Evolutionary conservation across 805 yeast genomes (phyloP), one percentile per base, ranked within the genome.

Genomic region (Metschnikowia lachancei): DNA sequence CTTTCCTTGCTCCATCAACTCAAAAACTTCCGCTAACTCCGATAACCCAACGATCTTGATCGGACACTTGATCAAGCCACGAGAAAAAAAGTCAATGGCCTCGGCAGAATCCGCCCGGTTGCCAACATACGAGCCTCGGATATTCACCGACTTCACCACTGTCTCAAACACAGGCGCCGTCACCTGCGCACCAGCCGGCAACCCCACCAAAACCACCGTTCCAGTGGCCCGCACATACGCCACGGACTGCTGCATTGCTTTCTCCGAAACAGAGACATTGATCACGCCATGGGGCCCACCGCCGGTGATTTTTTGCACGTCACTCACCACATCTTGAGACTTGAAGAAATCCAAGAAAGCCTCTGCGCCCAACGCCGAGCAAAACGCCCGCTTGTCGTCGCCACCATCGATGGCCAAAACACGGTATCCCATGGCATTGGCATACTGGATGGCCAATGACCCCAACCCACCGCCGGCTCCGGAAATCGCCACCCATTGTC

Each of bases 391-490:
- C 62, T 87, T 77, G 57, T 72, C 84, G 28, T 62, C 82, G 61
- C 87, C 87, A 57, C 85, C 83, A 57, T 84, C 91, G 55, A 85
- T 82, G 57, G 80, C 89, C 44, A 85, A 59, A 44, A 83, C 87
- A 60, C 87, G 75, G 70, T 71, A 74, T 55, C 89, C 90, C 89
- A 85, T 83, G 49, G 87, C 88, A 62, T 70, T 76, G 50, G 88
- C 90, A 70, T 81, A 84, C 70, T 84, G 90, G 58, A 82, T 69
- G 46, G 87, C 88, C 53, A 84, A 70, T 46, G 88, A 76, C 50
- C 91, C 91, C 59, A 84, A 78, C 54, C 90, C 90, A 65, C 90
- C 88, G 60, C 83, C 88, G 45, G 89, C 89, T 67, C 91, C 91
- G 49, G 86, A 79, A 57, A 84, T 70, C 56, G 86, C 85, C 49